These are phyloP conservation scores for Chalciporus pseudorubinellus DNA, from an alignment of 768 basidiomycete species.

Conservation along the genomic window DNA sequence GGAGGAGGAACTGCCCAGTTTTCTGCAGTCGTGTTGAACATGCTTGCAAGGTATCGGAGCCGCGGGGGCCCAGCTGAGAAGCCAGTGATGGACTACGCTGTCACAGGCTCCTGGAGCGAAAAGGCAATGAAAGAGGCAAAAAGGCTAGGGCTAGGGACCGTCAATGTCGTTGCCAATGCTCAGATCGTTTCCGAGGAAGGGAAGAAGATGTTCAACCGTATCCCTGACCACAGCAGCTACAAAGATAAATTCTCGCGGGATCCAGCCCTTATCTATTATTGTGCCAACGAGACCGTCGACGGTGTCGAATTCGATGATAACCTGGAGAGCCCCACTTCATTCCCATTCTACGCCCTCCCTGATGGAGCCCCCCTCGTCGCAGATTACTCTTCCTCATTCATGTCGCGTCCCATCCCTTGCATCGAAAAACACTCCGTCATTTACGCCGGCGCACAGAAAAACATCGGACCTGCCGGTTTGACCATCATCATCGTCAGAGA, in stretches of 20 bases:
- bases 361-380: conserved; percentile 75
- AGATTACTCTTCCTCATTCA: conserved; percentile 96
- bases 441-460: conserved; percentile 98
- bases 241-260: conserved; percentile 60
- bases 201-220: conserved; percentile 70
- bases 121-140: conserved; percentile 82
- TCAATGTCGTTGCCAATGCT: conserved; percentile 73
- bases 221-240: conserved; percentile 75
- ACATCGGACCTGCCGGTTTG: conserved; percentile 91
- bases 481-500: conserved; percentile 94
- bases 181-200: conserved; percentile 55
- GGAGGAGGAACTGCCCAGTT: conserved; percentile 94
- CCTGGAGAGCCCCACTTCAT: conserved; percentile 53
- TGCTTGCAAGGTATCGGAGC: conserved; percentile 82
- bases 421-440: conserved; percentile 90
- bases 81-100: conserved; percentile 77
- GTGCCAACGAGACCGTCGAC: conserved; percentile 98
- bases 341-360: conserved; percentile 79
- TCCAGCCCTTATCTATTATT: conserved; percentile 93
- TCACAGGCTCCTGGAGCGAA: conserved; percentile 92
- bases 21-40: conserved; percentile 87
- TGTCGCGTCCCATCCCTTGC: conserved; percentile 88
- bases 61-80: conserved; percentile 57
- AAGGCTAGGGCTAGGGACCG: conserved; percentile 55
- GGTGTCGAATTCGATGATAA: conserved; percentile 83